Evolutionary conservation across 2,329 filamentous ascomycete species (phyloP), one percentile per base, ranked within the genome.

Genomic region (Pochonia chlamydosporia): DNA sequence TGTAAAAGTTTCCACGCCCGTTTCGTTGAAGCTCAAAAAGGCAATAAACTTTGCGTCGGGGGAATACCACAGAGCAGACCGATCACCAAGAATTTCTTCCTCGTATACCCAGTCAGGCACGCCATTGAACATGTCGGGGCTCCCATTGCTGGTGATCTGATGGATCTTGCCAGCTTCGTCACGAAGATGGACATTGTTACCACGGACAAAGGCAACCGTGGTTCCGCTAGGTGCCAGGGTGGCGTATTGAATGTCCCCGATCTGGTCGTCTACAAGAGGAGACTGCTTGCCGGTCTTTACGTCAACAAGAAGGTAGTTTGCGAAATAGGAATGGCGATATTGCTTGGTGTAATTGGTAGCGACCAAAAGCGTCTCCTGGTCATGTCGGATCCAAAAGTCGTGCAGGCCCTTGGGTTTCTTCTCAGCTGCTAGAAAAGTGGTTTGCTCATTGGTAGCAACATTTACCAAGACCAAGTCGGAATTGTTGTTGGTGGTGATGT

Each of bases 41-140:
- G 92, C 89, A 48, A 96, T 66, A 60, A 86, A 95, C 58, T 89
- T 84, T 33, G 89, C 90, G 63, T 93, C 89, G 21, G 84, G 79
- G 14, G 89, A 91, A 87, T 90, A 96, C 92, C 92, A 97, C 1
- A 91, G 89, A 2, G 87, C 89, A 50, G 79, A 89, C 54, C 88
- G 86, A 2, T 78, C 81, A 4, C 73, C 67, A 52, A 96, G 87
- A 3, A 70, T 63, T 48, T 70, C 67, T 49, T 75, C 72, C 61
- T 93, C 88, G 56, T 95, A 95, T 0, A 96, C 92, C 92, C 92
- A 85, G 56, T 85, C 82, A 0, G 81, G 81, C 37, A 40, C 37
- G 18, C 37, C 37, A 20, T 43, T 78, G 65, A 85, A 87, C 54
- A 75, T 64, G 58, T 84, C 78, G 0, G 78, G 75, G 0, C 79